These are phyloP conservation scores for Euphorbia lathyris DNA, from an alignment of 345 rosid species.

Conservation along the genomic window DNA sequence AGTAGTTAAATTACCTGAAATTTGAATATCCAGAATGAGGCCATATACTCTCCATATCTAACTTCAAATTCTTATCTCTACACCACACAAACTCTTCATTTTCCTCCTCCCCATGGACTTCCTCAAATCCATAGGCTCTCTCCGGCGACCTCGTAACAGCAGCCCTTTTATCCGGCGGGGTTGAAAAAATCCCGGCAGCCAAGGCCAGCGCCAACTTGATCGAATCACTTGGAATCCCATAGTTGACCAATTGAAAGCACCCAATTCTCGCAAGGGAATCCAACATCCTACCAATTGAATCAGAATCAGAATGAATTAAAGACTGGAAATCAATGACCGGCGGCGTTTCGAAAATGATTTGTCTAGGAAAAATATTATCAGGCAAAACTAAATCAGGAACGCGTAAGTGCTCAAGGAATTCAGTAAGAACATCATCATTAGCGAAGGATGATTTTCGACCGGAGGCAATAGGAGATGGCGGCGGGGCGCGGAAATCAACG, in stretches of 20 bases:
- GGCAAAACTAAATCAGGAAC: constrained; percentile 81
- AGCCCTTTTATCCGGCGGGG: constrained; percentile 38
- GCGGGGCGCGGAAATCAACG: constrained; percentile 80
- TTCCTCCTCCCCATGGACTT: constrained; percentile 50
- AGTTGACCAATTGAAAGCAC: constrained; percentile 74
- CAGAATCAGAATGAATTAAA: constrained; percentile 27
- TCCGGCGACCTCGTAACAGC: constrained; percentile 45
- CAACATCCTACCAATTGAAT: constrained; percentile 30
- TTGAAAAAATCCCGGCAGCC: constrained; percentile 44
- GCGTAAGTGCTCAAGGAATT: constrained; percentile 69
- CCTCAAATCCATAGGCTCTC: constrained; percentile 51
- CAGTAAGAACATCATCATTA: constrained; percentile 67
- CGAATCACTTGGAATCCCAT: constrained; percentile 47
- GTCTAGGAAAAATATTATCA: constrained; percentile 73
- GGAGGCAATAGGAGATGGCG: constrained; percentile 71
- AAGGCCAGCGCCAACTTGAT: constrained; percentile 30
- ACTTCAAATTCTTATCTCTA: constrained; percentile 35
- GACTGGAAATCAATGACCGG: constrained; percentile 52
- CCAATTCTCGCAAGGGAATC: constrained; percentile 63
- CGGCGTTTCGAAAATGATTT: constrained; percentile 55
- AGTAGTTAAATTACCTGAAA: constrained; percentile 47
- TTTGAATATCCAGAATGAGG: constrained; percentile 46
- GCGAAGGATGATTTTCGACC: constrained; percentile 77
- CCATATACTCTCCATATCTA: constrained; percentile 55
- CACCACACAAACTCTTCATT: constrained; percentile 69